A percentile compares a stretch with the other conserved stretches of the same genome.
These are phyloP conservation scores for Sporobolomyces pararoseus DNA, from an alignment of 768 basidiomycete genomes.

Conservation along the genomic window DNA sequence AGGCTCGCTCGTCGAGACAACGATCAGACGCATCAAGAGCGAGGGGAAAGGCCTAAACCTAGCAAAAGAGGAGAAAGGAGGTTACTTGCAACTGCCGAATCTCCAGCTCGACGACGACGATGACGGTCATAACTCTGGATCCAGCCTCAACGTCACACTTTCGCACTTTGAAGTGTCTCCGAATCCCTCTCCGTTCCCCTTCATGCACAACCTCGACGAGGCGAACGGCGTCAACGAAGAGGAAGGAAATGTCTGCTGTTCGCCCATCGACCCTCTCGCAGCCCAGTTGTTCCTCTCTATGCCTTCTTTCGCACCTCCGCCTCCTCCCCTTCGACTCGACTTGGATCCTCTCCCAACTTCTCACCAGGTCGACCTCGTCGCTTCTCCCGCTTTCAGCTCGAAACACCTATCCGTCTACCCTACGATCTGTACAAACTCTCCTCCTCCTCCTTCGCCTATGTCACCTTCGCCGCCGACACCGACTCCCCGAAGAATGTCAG, in stretches of 20 bases:
- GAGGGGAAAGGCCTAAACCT: no score
- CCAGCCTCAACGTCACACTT: background rate
- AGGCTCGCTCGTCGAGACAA: constrained; percentile 16
- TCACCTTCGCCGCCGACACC: constrained; percentile 4
- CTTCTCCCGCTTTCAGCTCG: constrained; percentile 6
- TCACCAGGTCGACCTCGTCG: constrained; percentile 6
- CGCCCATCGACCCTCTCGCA: constrained; percentile 30
- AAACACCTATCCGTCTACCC: constrained; percentile 32
- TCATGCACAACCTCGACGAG: constrained; percentile 9
- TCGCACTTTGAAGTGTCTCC: constrained; percentile 16
- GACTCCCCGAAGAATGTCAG: background rate
- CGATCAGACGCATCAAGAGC: background rate
- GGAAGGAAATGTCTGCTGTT: constrained; percentile 2
- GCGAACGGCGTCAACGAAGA: background rate
- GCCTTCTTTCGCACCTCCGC: constrained; percentile 11
- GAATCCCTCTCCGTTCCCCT: constrained; percentile 24
- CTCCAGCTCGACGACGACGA: background rate
- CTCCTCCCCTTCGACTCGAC: background rate
- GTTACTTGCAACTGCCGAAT: background rate
- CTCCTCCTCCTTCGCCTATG: background rate
- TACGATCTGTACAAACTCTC: background rate
- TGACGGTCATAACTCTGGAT: background rate
- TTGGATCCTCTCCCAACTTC: background rate
- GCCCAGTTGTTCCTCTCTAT: constrained; percentile 1
- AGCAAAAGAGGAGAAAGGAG: no score